Evolutionary conservation across 2,329 filamentous ascomycete genomes (phyloP).

Genomic region (Pestalotiopsis sp.): DNA sequence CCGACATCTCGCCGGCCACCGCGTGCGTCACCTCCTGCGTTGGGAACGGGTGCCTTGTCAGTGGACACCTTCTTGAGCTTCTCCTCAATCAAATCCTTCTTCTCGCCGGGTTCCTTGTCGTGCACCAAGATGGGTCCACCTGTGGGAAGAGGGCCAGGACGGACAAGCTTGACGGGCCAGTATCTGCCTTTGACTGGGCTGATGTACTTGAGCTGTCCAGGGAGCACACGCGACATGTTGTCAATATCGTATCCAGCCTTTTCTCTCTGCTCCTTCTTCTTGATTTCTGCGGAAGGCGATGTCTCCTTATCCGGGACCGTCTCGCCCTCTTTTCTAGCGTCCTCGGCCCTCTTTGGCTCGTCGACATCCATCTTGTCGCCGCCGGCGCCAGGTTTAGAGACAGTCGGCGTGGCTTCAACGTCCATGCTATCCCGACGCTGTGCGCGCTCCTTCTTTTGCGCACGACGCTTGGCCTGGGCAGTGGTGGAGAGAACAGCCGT

Average conservation of each 20-base stretch:
- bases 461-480: constrained; percentile 92
- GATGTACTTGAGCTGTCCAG: constrained; percentile 91
- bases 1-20: constrained; percentile 23
- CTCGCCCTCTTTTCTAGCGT: constrained; percentile 60
- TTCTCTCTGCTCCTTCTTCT: constrained; percentile 94
- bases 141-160: constrained; percentile 65
- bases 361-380: constrained; percentile 87
- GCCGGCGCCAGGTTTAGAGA: constrained; percentile 48
- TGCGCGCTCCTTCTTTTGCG: constrained; percentile 90
- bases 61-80: constrained; percentile 82
- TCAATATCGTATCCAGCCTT: constrained; percentile 95
- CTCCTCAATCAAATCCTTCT: constrained; percentile 83
- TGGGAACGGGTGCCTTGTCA: constrained; percentile 61
- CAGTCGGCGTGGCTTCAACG: constrained; percentile 77
- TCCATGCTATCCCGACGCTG: constrained; percentile 95
- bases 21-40: constrained; percentile 30
- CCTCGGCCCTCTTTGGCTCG: constrained; percentile 52
- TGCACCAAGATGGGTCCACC: constrained; percentile 90
- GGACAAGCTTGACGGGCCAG: constrained; percentile 72
- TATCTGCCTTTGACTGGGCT: constrained; percentile 90
- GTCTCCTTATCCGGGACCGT: constrained; percentile 25
- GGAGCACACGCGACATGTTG: constrained; percentile 95
- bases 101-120: constrained; percentile 77
- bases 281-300: constrained; percentile 57
- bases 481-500: constrained; percentile 96